Percentiles rank a stretch among this genome's conserved stretches.
phyloP scores from a whole-genome alignment of 345 rosid species.

The Camelina hispida region DNA sequence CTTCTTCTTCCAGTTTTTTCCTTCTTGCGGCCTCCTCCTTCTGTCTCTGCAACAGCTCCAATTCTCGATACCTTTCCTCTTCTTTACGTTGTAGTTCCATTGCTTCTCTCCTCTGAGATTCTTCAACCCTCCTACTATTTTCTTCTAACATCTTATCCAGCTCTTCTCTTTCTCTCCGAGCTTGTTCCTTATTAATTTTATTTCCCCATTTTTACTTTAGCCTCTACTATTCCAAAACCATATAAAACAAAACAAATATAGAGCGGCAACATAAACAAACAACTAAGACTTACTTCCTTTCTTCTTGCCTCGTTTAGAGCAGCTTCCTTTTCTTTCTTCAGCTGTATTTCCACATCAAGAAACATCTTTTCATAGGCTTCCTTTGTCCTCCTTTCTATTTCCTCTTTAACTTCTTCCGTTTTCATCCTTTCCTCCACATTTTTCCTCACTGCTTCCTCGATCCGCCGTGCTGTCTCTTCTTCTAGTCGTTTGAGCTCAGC shows the following conservation, averaged over 20 bases:
- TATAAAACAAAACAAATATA: neutral
- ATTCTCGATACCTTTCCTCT: constrained; percentile 77
- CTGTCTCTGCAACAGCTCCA: constrained; percentile 78
- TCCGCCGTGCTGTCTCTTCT: constrained; percentile 73
- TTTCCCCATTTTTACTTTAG: constrained; percentile 7
- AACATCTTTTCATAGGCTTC: constrained; percentile 73
- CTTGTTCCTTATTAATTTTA: constrained; percentile 65
- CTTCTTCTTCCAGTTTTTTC: constrained; percentile 78
- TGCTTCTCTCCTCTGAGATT: constrained; percentile 83
- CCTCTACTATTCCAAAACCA: neutral
- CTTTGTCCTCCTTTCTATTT: constrained; percentile 60
- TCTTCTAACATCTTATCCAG: constrained; percentile 90
- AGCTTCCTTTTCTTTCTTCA: constrained; percentile 69
- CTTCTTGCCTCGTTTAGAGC: constrained; percentile 72
- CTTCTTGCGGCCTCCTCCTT: constrained; percentile 80
- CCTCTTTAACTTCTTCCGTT: constrained; percentile 58
- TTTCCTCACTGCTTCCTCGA: constrained; percentile 77
- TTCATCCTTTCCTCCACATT: constrained; percentile 76
- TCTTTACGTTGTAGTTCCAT: constrained; percentile 78
- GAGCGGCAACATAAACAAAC: constrained; percentile 8
- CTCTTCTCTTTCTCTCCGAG: constrained; percentile 81
- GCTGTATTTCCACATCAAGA: constrained; percentile 63
- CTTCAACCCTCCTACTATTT: constrained; percentile 83
- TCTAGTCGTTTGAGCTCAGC: constrained; percentile 68
- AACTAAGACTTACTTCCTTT: constrained; percentile 61